Percentiles rank a stretch among this genome's conserved stretches.
These are phyloP conservation scores for Backusella tarrabulga DNA, from an alignment of 192 early-diverging fungal genomes.

Conservation along the genomic window DNA sequence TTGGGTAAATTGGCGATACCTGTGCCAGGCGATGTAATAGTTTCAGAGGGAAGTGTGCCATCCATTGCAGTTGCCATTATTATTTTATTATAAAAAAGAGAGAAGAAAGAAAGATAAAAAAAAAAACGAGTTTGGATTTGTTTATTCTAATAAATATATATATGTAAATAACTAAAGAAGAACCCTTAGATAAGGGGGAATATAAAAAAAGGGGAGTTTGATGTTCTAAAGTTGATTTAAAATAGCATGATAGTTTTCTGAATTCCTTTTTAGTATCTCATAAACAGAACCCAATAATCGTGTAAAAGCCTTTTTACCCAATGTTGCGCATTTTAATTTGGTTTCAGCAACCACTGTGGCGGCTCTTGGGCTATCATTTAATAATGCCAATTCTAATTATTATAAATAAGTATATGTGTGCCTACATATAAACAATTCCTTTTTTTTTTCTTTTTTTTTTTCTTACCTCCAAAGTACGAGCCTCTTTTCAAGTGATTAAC, in stretches of 20 bases:
- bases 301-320: constrained; percentile 95
- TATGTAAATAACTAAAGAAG: not conserved
- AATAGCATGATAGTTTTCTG: constrained; percentile 79
- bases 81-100: not conserved
- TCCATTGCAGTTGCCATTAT: constrained; percentile 4
- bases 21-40: constrained; percentile 39
- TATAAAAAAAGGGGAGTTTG: not conserved
- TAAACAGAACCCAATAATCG: constrained; percentile 92
- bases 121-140: not conserved
- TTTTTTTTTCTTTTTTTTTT: constrained; percentile 4
- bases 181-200: not conserved
- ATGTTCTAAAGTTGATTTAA: constrained; percentile 30
- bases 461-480: constrained; percentile 92
- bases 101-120: not conserved
- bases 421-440: not conserved
- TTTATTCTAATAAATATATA: not conserved
- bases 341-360: constrained; percentile 88
- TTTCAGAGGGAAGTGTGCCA: constrained; percentile 15
- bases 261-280: constrained; percentile 95
- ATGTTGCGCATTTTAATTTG: constrained; percentile 90
- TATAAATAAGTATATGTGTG: not conserved
- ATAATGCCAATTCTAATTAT: constrained; percentile 82
- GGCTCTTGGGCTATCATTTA: constrained; percentile 92
- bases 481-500: constrained; percentile 75
- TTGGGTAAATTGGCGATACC: constrained; percentile 94